These are phyloP conservation scores for Pezicula radicicola DNA, from an alignment of 2,329 filamentous ascomycete genomes.

Conservation along the genomic window DNA sequence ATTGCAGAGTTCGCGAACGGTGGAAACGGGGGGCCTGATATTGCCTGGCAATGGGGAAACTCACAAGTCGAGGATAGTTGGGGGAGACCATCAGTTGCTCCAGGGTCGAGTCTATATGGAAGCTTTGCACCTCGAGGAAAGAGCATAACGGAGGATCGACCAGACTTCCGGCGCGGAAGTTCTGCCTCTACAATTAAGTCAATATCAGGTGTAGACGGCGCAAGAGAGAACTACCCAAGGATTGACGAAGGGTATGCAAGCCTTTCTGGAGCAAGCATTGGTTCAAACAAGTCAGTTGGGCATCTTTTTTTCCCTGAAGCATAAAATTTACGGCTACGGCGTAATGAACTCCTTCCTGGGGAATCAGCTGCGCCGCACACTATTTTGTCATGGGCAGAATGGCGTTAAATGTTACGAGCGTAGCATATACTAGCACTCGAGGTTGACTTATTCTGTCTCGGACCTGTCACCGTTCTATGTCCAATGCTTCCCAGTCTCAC, in stretches of 20 bases:
- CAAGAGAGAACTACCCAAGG: conserved; percentile 18
- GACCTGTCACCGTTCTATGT: not conserved
- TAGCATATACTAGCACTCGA: not conserved
- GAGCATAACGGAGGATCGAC: conserved; percentile 18
- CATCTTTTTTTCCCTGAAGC: not conserved
- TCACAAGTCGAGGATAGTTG: conserved; percentile 43
- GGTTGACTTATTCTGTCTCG: not conserved
- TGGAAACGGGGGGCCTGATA: conserved; percentile 59
- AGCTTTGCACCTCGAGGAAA: conserved; percentile 32
- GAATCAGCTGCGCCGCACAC: not conserved
- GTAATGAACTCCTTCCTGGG: no score
- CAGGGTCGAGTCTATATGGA: conserved; percentile 47
- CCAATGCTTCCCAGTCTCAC: not conserved
- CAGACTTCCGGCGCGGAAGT: conserved; percentile 31
- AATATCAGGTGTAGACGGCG: conserved; percentile 42
- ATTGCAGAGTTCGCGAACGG: conserved; percentile 47
- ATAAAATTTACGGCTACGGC: no score
- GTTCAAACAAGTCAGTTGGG: conserved; percentile 26
- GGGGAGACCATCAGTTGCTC: conserved; percentile 39
- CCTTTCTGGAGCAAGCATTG: conserved; percentile 28
- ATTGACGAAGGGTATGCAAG: conserved; percentile 34
- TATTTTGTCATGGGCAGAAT: not conserved
- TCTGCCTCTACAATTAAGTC: conserved; percentile 39
- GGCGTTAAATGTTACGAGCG: not conserved
- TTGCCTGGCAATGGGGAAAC: conserved; percentile 63